Evolutionary conservation across 805 yeast genomes (phyloP).

Genomic region (Pichia californica): DNA sequence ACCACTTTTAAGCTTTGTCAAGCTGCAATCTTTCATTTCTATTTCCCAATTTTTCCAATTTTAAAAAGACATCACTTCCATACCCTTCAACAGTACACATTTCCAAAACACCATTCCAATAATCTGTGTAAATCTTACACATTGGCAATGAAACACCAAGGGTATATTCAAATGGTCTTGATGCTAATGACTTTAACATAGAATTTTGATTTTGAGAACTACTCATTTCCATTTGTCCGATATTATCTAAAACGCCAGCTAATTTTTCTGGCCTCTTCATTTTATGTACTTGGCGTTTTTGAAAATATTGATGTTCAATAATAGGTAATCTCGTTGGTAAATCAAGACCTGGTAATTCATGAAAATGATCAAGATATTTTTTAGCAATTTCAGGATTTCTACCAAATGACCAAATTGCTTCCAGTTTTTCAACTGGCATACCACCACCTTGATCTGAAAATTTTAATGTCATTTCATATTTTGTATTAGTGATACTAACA

Average conservation of each 20-base stretch:
- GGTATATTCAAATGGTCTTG: conserved; percentile 67
- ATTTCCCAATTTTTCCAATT: conserved; percentile 71
- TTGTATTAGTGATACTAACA: conserved; percentile 65
- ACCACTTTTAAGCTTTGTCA: conserved; percentile 54
- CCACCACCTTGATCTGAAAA: conserved; percentile 94
- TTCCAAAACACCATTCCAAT: conserved; percentile 90
- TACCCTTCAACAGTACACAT: conserved; percentile 83
- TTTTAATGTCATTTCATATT: conserved; percentile 64
- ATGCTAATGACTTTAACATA: conserved; percentile 58
- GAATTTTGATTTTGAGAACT: conserved; percentile 28
- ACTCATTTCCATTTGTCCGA: conserved; percentile 28
- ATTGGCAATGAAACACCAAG: conserved; percentile 88
- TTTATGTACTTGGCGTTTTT: not conserved
- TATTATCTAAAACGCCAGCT: conserved; percentile 23
- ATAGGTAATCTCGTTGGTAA: conserved; percentile 27
- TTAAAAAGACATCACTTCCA: conserved; percentile 83
- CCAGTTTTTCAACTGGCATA: conserved; percentile 49
- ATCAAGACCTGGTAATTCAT: conserved; percentile 58
- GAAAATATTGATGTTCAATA: conserved; percentile 13
- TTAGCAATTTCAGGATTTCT: conserved; percentile 57
- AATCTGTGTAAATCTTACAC: conserved; percentile 89
- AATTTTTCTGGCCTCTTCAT: conserved; percentile 9
- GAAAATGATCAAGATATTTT: conserved; percentile 57
- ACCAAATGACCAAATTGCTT: conserved; percentile 82
- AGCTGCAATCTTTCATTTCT: conserved; percentile 57